A percentile compares a stretch with the other conserved stretches of the same genome.
phyloP scores from a whole-genome alignment of 2,329 filamentous ascomycete species.

The Clathrospora elynae region DNA sequence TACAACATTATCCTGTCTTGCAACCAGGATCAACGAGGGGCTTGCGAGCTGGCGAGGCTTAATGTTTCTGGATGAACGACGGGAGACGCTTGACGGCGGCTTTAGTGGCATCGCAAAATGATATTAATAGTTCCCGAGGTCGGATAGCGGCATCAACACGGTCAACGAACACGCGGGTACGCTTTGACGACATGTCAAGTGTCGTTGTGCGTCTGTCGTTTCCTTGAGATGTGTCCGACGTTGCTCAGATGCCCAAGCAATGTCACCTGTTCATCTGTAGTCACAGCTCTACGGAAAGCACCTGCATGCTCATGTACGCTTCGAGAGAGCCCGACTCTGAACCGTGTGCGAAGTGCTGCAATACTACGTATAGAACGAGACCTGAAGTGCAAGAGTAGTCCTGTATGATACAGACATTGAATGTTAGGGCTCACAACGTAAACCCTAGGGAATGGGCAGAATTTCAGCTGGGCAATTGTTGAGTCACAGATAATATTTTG shows the following conservation, averaged over 20 bases:
- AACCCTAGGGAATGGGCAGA: too few relatives aligned
- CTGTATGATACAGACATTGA: too few relatives aligned
- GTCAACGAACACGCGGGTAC: neutral
- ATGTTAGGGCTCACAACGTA: too few relatives aligned
- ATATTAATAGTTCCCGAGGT: neutral
- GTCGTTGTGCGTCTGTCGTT: conserved; percentile 5
- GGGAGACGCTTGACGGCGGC: neutral
- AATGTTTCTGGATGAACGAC: neutral
- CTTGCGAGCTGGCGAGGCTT: neutral
- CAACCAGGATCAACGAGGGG: too few relatives aligned
- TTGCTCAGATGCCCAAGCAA: neutral
- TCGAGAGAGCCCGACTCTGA: too few relatives aligned
- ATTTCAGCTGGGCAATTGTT: too few relatives aligned
- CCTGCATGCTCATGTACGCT: too few relatives aligned
- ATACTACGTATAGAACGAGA: too few relatives aligned
- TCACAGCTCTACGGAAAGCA: too few relatives aligned
- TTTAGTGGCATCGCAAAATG: conserved; percentile 1
- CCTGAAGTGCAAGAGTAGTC: too few relatives aligned
- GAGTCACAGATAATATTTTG: too few relatives aligned
- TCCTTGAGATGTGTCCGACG: neutral
- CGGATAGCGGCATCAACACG: conserved; percentile 4
- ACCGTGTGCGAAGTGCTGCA: too few relatives aligned
- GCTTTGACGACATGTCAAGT: conserved; percentile 2
- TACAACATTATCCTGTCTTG: neutral
- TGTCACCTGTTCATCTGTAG: neutral